Base-by-base conservation (phyloP, 192 early-diverging fungal genomes). In the Allomyces javanicus region DNA sequence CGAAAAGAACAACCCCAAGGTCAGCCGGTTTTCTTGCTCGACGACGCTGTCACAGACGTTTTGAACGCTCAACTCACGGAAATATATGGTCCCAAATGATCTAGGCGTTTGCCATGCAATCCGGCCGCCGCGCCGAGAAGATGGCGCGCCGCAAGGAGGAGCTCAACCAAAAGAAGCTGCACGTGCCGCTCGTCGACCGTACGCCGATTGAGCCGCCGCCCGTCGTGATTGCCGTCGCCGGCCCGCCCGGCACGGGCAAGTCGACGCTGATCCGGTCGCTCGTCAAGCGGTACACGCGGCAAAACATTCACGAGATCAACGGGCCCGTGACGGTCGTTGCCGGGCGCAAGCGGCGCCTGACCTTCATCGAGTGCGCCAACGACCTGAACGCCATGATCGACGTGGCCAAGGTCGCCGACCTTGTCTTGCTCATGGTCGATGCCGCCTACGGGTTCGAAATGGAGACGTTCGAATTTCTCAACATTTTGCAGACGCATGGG, bases 401-500 rank as follows among this genome's bases (percentile, higher is more conserved):
- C 72, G 78, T 97, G 63, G 96, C 86, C 63, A 99, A 99, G 77
- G 83, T 96, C 25, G 93, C 96, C 0, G 96, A 99, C 75, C 72
- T 99, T 65, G 91, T 99, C 10, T 80, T 99, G 25, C 78, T 99
- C 66, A 77, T 90, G 69, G 90, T 99, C 64, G 96, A 99, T 70
- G 96, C 94, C 12, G 92, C 89, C 72, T 97, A 91, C 76, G 96
- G 96, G 55, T 93, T 99, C 76, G 96, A 99, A 75, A 99, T 99
- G 96, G 96, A 99, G 81, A 99, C 96, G 4, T 99, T 99, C 67
- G 96, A 99, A 79, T 99, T 95, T 72, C 79, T 99, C 27, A 99
- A 99, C 74, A 84, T 99, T 66, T 74, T 97, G 27, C 96, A 99
- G 73, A 86, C 85, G 19, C 96, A 99, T 65, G 96, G 96, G 10